Base-by-base conservation (phyloP, 345 rosid species). In the Anacardium occidentale region DNA sequence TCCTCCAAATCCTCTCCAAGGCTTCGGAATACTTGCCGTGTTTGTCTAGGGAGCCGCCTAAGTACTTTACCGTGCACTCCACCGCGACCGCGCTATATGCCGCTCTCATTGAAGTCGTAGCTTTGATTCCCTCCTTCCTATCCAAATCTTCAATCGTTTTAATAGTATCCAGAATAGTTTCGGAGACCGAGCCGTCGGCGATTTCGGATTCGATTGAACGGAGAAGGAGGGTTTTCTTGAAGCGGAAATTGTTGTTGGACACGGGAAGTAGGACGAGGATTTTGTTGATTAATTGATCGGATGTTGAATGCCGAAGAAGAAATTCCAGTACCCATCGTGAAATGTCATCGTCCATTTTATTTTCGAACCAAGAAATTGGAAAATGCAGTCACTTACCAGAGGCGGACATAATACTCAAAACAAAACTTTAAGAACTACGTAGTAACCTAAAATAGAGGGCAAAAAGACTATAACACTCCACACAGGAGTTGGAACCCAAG, bases 1-100 rank as follows among this genome's bases (percentile, higher is more conserved):
- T 60, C n/a, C 84, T 45, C 99, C 90, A 92, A 47, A 89, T 78
- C 78, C 83, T 82, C 78, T 80, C 70, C 32, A 89, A 42, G 7
- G 88, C 85, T 10, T 81, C 85, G 9, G 71, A 69, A 52, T 74
- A 84, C 74, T 18, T 58, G 13, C 73, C 77, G 11, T 48, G 64
- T 80, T 73, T 76, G 68, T 14, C 22, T 29, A 2, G 71, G 47
- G 75, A 73, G 9, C 55, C 78, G 10, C 70, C 58, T 54, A 91
- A 71, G 72, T 53, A 79, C 81, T 73, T 84, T 48, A 82, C 76
- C 7, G 90, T 82, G 10, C 91, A 90, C 69, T 88, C 91, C 44
- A 87, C 83, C 1, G 89, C 92, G 7, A 83, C 87, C 10, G 85
- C 82, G 54, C 82, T 62, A 42, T 82, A 90, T 0, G 94, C 94